Percentiles rank a stretch among this genome's conserved stretches.
phyloP scores from a whole-genome alignment of 495 filamentous ascomycete species.

The Aspergillus carlsbadensis region DNA sequence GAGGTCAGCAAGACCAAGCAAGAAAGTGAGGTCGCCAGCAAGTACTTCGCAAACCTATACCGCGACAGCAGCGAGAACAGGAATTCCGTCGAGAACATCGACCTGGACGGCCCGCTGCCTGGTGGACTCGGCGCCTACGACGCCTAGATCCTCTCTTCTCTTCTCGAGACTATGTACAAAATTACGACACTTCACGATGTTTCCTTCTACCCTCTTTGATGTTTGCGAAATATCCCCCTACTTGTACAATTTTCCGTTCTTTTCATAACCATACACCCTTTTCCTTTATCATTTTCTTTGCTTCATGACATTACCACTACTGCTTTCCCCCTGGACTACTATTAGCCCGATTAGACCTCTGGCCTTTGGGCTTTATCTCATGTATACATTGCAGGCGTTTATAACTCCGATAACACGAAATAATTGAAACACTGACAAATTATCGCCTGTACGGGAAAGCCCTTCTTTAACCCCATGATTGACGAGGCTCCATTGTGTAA shows the following conservation, averaged over 20 bases:
- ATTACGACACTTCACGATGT: constrained; percentile 23
- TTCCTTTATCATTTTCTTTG: not conserved
- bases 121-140: constrained; percentile 37
- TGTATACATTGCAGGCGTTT: not conserved
- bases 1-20: constrained; percentile 73
- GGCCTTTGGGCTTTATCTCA: not conserved
- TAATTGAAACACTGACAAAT: not conserved
- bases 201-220: constrained; percentile 6
- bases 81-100: constrained; percentile 71
- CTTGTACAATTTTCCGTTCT: constrained; percentile 8
- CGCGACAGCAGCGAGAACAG: constrained; percentile 70
- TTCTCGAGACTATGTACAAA: constrained; percentile 16
- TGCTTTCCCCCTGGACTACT: not conserved
- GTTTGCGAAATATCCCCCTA: constrained; percentile 17
- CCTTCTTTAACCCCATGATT: no score
- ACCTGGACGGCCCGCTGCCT: constrained; percentile 66
- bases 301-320: not conserved
- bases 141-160: constrained; percentile 14
- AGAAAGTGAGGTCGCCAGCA: constrained; percentile 74
- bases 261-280: not conserved
- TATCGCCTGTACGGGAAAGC: no score
- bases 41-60: constrained; percentile 86
- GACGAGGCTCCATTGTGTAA: not conserved
- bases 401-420: not conserved
- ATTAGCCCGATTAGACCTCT: not conserved